Evolutionary conservation across 352 stramenopile genomes (phyloP).

Genomic region (Plasmopara viticola): DNA sequence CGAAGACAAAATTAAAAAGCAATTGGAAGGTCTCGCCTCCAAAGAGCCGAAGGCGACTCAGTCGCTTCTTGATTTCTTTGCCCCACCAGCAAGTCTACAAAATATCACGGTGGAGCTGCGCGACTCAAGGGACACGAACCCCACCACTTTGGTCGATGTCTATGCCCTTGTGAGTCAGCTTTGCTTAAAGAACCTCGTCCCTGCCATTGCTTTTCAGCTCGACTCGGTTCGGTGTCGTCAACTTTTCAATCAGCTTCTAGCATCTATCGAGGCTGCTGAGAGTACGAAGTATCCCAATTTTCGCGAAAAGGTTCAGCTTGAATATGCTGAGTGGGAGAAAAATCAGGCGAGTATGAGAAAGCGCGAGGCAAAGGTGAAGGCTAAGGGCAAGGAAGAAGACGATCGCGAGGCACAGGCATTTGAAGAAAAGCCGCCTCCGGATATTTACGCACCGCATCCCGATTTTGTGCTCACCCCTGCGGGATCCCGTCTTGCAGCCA

Average conservation of each 20-base stretch:
- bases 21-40: slow-evolving; percentile 82
- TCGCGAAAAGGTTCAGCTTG: slow-evolving; percentile 91
- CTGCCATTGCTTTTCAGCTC: slow-evolving; percentile 85
- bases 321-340: slow-evolving; percentile 84
- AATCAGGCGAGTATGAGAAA: slow-evolving; percentile 89
- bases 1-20: slow-evolving; percentile 93
- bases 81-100: slow-evolving; percentile 53
- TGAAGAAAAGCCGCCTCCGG: slow-evolving; percentile 74
- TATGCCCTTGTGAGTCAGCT: slow-evolving; percentile 69
- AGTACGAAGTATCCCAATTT: slow-evolving; percentile 77
- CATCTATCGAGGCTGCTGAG: slow-evolving; percentile 70
- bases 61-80: slow-evolving; percentile 76
- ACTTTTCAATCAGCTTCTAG: slow-evolving; percentile 75
- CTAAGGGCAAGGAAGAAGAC: slow-evolving; percentile 87
- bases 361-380: slow-evolving; percentile 90
- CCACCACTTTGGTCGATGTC: slow-evolving; percentile 57
- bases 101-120: slow-evolving; percentile 50
- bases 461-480: slow-evolving; percentile 95
- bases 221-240: slow-evolving; percentile 84
- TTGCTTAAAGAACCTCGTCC: slow-evolving; percentile 49
- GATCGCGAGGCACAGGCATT: slow-evolving; percentile 78
- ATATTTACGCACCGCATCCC: slow-evolving; percentile 96
- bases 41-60: slow-evolving; percentile 88
- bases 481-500: slow-evolving; percentile 91
- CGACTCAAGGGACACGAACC: slow-evolving; percentile 42